Base-by-base conservation (phyloP, 805 yeast genomes). In the Dipodascus albidus region DNA sequence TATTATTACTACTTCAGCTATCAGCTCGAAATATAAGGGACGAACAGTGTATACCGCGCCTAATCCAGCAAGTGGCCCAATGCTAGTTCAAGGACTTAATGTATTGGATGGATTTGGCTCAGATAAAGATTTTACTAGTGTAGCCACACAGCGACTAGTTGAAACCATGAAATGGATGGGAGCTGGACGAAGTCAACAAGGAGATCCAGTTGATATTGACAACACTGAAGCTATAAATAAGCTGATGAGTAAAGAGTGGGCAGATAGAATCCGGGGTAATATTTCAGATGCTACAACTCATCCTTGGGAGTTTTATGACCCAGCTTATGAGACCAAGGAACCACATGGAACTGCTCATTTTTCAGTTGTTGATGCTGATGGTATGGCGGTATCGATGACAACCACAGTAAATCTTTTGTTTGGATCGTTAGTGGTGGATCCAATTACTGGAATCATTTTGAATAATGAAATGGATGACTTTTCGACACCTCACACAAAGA, bases 401-500 rank as follows among this genome's bases (percentile, higher is more conserved):
- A 85, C 96, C 1, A 90, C 98, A 0, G 81, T 91, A 8, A 91
- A 91, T 64, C 69, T 89, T 52, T 65, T 79, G 42, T 91, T 89
- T 69, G 99, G 99, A 0, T 82, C 93, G 11, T 64, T 81, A 60
- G 83, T 91, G 3, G 85, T 83, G 64, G 97, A 91, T 65, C 82
- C 83, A 1, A 65, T 55, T 1, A 90, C 98, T 0, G 98, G 97
- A 1, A 71, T 91, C 6, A 75, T 91, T 8, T 69, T 91, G 62
- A 91, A 91, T 69, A 81, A 87, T 60, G 88, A 91, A 67, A 90
- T 91, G 96, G 97, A 91, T 67, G 98, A 91, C 65, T 91, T 91
- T 63, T 84, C 96, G 6, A 73, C 79, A 31, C 89, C 93, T 1
- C 73, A 77, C 15, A 70, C 75, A 4, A 72, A 77, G 17, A 91